Evolutionary conservation across 106 monocot species (phyloP).

Genomic region (Acorus gramineus): DNA sequence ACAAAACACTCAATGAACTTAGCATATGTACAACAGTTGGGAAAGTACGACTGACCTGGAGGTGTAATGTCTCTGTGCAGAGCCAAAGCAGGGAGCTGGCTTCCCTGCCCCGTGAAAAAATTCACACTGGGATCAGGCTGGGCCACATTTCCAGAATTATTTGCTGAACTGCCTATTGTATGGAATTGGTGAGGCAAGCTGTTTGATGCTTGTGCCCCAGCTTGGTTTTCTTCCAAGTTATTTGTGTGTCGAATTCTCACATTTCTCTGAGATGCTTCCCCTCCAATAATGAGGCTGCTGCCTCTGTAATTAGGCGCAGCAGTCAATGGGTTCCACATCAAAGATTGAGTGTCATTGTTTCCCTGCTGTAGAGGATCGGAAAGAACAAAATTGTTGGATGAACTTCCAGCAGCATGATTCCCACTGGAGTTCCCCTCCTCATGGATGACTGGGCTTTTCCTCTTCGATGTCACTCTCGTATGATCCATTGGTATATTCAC

Average conservation of each 20-base stretch:
- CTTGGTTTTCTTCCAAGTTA: constrained; percentile 12
- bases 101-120: constrained; percentile 2
- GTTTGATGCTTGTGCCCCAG: constrained; percentile 9
- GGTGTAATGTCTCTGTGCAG: not conserved
- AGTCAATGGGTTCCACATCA: not conserved
- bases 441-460: constrained; percentile 24
- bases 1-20: not conserved
- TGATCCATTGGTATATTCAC: constrained; percentile 13
- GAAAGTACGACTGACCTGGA: constrained; percentile 9
- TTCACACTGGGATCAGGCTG: too few species aligned
- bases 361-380: constrained; percentile 15
- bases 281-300: constrained; percentile 4
- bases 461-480: constrained; percentile 21
- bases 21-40: too few species aligned
- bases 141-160: constrained; percentile 10
- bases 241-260: constrained; percentile 36
- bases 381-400: constrained; percentile 15
- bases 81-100: constrained; percentile 2
- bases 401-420: constrained; percentile 30
- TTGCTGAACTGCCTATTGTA: not conserved
- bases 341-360: constrained; percentile 11
- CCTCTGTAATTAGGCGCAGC: constrained; percentile 8
- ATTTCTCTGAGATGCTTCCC: constrained; percentile 50
- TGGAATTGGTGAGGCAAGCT: constrained; percentile 15
- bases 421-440: constrained; percentile 10